Evolutionary conservation across 495 filamentous ascomycete genomes (phyloP), one percentile per base, ranked within the genome.

Genomic region (Glonium stellatum): DNA sequence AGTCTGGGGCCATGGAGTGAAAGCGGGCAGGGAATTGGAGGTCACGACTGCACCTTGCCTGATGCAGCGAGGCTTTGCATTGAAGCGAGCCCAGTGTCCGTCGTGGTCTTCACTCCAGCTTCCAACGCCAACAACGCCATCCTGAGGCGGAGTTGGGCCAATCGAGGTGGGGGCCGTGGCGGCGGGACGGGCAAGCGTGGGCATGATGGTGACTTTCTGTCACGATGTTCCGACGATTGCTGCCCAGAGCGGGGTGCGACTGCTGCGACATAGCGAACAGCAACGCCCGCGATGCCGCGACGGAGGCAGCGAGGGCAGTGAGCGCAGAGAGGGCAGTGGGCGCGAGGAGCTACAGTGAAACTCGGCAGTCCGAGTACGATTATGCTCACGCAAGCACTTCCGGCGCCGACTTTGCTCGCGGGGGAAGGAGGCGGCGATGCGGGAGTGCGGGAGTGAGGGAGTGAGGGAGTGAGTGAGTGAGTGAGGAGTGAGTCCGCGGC

Each of bases 51-150:
- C 48, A 23, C 48, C 25, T 51, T 23, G 19, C 48, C 48, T 23
- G 4, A 27, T 23, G 5, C 6, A 25, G 48, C 48, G 48, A 9
- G 48, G 48, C 48, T 51, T 44, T 13, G 48, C 21, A 18, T 23
- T 25, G 44, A 51, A 51, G 48, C 48, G 48, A 51, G 47, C 5
- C 48, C 48, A 51, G 10, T 51, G 19, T 27, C 21, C 48, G 31
- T 15, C 48, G 2, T 15, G 19, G 10, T 25, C n/a, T 15, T 44
- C 39, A n/a, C 39, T 51, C 48, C 48, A 51, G 48, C 5, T 25
- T 2, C 48, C 39, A 15, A 4, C 39, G 39, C 39, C 39, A 44
- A 11, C 12, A 44, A 44, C 12, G 18, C 12, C 12, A 44, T 31
- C 27, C 27, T 31, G 27, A 31, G 27, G 27, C 27, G 27, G 27